Evolutionary conservation across 768 basidiomycete genomes (phyloP), one percentile per base, ranked within the genome.

Genomic region (Naganishia antarctica): DNA sequence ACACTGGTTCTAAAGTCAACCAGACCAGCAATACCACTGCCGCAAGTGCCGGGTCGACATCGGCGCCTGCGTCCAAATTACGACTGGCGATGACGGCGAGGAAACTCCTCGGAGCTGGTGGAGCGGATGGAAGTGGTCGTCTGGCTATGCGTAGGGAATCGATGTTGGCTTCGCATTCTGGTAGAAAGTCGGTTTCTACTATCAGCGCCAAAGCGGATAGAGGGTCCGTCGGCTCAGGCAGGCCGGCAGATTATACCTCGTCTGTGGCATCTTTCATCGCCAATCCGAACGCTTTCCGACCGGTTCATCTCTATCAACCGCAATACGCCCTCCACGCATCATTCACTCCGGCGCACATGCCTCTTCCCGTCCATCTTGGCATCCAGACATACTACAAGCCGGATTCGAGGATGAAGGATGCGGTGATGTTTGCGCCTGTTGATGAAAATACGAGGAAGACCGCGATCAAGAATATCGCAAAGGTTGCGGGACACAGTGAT

Each of bases 331-430:
- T 72, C 16, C 71, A 72, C 58, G 45, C 61, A 15, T 65, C 70
- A 18, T 70, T 73, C 62, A 70, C 66, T 21, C 70, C 69, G n/a
- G 63, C 66, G 11, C 65, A 68, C 40, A 65, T 70, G 60, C 71
- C 71, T 18, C 43, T 73, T 26, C 71, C 71, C n/a, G 53, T 57
- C 1, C 53, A 57, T 18, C 32, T 60, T 9, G 59, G 59, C 25
- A 46, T 60, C 15, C 45, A 47, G 43, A 60, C 53, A 1, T 57
- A 57, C 26, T 57, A 57, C 53, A 57, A 57, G 34, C 53, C 53
- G 21, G 53, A 57, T 18, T 37, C 32, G 34, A 7, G 53, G 53
- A 51, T 51, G 50, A 51, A 51, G 50, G 32, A 57, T 21, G 21
- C 18, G 5, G 37, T 6, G 15, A 40, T 57, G 53, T 57, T 57